phyloP scores from a whole-genome alignment of 2,329 filamentous ascomycete genomes.

The Microsporum ferrugineum region DNA sequence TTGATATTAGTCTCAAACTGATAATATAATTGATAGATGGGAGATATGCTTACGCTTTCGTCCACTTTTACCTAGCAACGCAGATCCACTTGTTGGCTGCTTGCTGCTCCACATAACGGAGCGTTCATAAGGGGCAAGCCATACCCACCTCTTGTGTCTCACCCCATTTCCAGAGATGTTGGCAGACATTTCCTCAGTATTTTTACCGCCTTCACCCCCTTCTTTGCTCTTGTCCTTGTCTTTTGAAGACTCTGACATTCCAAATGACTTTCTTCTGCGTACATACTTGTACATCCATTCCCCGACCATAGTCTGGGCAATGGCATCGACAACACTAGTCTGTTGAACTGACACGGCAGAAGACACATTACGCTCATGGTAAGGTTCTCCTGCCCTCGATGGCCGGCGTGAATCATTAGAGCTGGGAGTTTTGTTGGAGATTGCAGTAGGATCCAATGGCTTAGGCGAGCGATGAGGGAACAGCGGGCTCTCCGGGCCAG shows the following conservation, averaged over 20 bases:
- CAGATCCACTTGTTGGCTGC: slow-evolving; percentile 78
- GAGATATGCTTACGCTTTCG: slow-evolving; percentile 58
- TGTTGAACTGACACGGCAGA: slow-evolving; percentile 50
- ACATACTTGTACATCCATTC: slow-evolving; percentile 50
- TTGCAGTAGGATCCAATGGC: slow-evolving; percentile 59
- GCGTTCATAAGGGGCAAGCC: slow-evolving; percentile 92
- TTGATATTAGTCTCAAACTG: slow-evolving; percentile 22
- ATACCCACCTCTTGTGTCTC: slow-evolving; percentile 93
- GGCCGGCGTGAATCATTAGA: slow-evolving; percentile 19
- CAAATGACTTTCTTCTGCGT: slow-evolving; percentile 68
- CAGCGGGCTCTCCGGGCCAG: slow-evolving; percentile 56
- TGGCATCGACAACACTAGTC: slow-evolving; percentile 82
- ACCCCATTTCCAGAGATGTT: slow-evolving; percentile 54
- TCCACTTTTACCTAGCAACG: slow-evolving; percentile 84
- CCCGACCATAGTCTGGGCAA: slow-evolving; percentile 96
- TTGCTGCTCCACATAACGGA: slow-evolving; percentile 98
- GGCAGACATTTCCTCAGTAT: slow-evolving; percentile 57
- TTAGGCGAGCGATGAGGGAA: slow-evolving; percentile 49
- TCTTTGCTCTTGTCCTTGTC: slow-evolving; percentile 14
- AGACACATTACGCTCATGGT: slow-evolving; percentile 37
- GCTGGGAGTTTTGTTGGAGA: slow-evolving; percentile 27
- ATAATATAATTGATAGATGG: not conserved
- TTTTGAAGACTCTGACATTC: slow-evolving; percentile 43
- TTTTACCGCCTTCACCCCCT: slow-evolving; percentile 42
- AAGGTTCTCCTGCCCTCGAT: slow-evolving; percentile 17